Conservation (phyloP, 169 alveolate genomes). For the Ichthyophthirius multifiliis region DNA sequence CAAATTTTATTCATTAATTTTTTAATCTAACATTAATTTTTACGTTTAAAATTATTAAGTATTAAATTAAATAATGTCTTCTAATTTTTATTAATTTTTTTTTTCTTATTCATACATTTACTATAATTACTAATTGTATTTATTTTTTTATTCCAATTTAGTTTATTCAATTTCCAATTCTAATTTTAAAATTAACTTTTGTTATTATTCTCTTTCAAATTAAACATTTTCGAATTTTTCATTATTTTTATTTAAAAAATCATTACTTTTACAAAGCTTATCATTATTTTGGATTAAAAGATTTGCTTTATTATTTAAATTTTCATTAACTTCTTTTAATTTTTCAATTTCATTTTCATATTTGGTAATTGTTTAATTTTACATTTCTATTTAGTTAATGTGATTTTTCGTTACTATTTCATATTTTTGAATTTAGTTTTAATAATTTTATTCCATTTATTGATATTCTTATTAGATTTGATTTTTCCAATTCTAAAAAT, state of each 20-base stretch:
- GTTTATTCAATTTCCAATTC: not conserved
- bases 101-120: not conserved
- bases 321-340: not conserved
- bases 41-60: not conserved
- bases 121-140: not conserved
- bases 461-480: not conserved
- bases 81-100: not conserved
- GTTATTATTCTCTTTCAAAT: not conserved
- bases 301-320: not conserved
- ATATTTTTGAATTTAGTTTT: not conserved
- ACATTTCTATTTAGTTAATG: not conserved
- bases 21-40: not conserved
- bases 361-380: not conserved
- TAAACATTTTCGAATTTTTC: not conserved
- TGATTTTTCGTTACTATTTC: not conserved
- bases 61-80: too few species aligned
- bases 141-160: not conserved
- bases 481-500: not conserved
- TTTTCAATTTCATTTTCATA: not conserved
- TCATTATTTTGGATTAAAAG: not conserved
- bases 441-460: not conserved
- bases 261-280: not conserved
- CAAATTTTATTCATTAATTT: not conserved
- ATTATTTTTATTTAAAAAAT: not conserved
- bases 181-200: not conserved